A percentile compares a stretch with the other conserved stretches of the same genome.
These are phyloP conservation scores for Williopsis jadinii DNA, from an alignment of 1,139 yeast genomes.

Conservation along the genomic window DNA sequence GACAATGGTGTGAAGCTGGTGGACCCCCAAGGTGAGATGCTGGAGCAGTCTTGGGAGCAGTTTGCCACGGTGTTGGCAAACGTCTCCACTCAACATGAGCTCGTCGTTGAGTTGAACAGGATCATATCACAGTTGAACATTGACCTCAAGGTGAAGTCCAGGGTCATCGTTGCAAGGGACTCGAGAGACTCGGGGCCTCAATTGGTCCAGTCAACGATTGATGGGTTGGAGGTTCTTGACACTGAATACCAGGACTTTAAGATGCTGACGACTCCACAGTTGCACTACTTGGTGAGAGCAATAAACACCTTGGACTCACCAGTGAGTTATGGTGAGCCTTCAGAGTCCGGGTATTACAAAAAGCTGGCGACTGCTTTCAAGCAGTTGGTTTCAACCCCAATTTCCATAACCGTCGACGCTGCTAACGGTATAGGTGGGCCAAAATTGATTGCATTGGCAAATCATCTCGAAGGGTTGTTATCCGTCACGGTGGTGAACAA, in stretches of 20 bases:
- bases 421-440: constrained; percentile 98
- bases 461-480: constrained; percentile 36
- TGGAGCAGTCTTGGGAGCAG: constrained; percentile 77
- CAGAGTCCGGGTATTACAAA: constrained; percentile 64
- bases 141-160: constrained; percentile 29
- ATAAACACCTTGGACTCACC: constrained; percentile 38
- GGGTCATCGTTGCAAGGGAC: constrained; percentile 57
- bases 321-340: constrained; percentile 48
- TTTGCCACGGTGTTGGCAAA: constrained; percentile 81
- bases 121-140: constrained; percentile 33
- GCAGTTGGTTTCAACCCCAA: constrained; percentile 28
- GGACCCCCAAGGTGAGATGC: constrained; percentile 93
- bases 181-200: constrained; percentile 74
- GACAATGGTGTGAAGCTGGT: constrained; percentile 96
- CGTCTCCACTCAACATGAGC: constrained; percentile 31
- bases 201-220: constrained; percentile 55
- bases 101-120: constrained; percentile 27
- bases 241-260: constrained; percentile 53
- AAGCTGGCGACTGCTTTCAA: constrained; percentile 49
- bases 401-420: constrained; percentile 63
- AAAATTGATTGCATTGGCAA: constrained; percentile 46
- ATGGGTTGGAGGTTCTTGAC: constrained; percentile 49
- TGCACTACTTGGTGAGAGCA: constrained; percentile 79
- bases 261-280: constrained; percentile 84
- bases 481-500: constrained; percentile 51